Evolutionary conservation across 2,329 filamentous ascomycete species (phyloP).

Genomic region (Didymella arachidicola): DNA sequence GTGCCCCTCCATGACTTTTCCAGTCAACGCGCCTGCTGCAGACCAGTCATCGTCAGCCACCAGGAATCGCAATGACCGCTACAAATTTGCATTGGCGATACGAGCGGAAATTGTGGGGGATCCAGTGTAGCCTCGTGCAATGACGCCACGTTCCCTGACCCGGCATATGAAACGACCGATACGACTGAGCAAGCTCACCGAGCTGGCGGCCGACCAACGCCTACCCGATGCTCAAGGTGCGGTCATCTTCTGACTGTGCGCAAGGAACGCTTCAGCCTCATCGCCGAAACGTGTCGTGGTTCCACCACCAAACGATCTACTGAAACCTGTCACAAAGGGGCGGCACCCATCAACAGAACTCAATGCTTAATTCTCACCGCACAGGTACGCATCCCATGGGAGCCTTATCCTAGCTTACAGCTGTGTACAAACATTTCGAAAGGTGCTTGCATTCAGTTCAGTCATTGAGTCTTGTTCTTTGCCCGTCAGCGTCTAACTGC

Average conservation of each 20-base stretch:
- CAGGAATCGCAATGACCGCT: neutral
- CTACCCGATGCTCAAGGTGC: conserved; percentile 13
- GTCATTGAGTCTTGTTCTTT: too few relatives aligned
- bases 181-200: conserved; percentile 25
- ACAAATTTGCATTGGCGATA: neutral
- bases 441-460: neutral
- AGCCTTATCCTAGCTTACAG: neutral
- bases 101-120: neutral
- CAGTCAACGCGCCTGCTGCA: neutral
- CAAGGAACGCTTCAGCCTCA: conserved; percentile 17
- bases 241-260: conserved; percentile 12
- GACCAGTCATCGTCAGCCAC: neutral
- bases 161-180: neutral
- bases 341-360: conserved; percentile 10
- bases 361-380: neutral
- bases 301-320: conserved; percentile 19
- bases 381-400: neutral
- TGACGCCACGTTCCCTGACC: neutral
- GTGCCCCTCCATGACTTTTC: neutral
- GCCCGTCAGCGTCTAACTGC: neutral
- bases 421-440: neutral
- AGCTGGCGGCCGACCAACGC: conserved; percentile 19
- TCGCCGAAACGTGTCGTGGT: conserved; percentile 26
- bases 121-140: neutral
- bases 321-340: conserved; percentile 25